Percentiles rank a stretch among this genome's conserved stretches.
Evolutionary conservation across 177 flowering plant genomes (phyloP).

Genomic region (Vitis hybrid): DNA sequence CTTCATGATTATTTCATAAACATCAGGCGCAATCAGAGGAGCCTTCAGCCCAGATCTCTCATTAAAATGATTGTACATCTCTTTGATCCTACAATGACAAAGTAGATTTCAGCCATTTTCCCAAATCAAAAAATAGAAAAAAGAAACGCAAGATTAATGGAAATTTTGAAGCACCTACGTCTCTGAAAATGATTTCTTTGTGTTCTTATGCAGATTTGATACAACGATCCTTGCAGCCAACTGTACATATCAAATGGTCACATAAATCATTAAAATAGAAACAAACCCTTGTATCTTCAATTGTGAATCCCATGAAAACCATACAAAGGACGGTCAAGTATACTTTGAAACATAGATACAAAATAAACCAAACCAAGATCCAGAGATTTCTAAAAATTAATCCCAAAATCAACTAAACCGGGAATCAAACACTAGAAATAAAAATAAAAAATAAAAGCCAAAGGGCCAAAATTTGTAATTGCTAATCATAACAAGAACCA

Average conservation of each 20-base stretch:
- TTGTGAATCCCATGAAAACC: neutral
- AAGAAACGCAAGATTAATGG: neutral
- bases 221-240: conserved; percentile 96
- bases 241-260: conserved; percentile 30
- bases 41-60: conserved; percentile 81
- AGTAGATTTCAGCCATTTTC: neutral
- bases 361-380: too few species aligned
- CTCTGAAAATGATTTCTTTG: conserved; percentile 88
- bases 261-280: neutral
- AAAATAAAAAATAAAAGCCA: too few species aligned
- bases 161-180: conserved; percentile 53
- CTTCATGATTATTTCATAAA: conserved; percentile 92
- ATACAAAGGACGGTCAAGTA: neutral
- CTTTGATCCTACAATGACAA: conserved; percentile 60
- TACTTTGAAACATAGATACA: too few species aligned
- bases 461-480: too few species aligned
- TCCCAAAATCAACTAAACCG: too few species aligned
- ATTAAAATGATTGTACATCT: conserved; percentile 73
- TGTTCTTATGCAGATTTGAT: conserved; percentile 95
- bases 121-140: neutral
- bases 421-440: too few species aligned
- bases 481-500: too few species aligned
- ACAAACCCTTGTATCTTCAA: neutral
- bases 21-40: conserved; percentile 91
- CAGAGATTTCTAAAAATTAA: too few species aligned